Evolutionary conservation across 1,284 basidiomycete genomes (phyloP), one percentile per base, ranked within the genome.

Genomic region (Porodaedalea pini): DNA sequence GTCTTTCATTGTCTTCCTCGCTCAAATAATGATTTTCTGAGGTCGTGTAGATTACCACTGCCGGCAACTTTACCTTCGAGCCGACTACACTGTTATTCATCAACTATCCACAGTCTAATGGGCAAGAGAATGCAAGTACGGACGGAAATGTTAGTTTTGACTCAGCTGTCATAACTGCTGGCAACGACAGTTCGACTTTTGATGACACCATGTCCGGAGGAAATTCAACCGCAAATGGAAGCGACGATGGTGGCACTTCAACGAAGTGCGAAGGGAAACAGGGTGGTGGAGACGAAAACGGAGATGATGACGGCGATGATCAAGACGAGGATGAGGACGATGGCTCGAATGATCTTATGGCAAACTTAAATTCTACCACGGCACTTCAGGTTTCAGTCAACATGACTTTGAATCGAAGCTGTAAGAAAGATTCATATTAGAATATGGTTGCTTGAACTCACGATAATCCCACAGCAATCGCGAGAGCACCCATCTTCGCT

Each of bases 71-170:
- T 19, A 51, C 47, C 17, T 59, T 59, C 39, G 50, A 59, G 21
- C 58, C 58, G 5, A 51, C 31, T 6, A 53, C 43, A 8, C 45
- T 56, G 13, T 21, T 59, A 2, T 59, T 59, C 15, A 48, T 59
- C 48, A 49, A 47, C 23, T 54, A 48, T 29, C 44, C 44, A 11
- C 34, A 54, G 15, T 29, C 25, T 19, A 25, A n/a, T 27, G 40
- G 36, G 27, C 37, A 53, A 8, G 6, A 29, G n/a, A 15, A 19
- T n/a, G n/a, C n/a, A n/a, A n/a, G n/a, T n/a, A n/a, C n/a, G n/a
- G n/a, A n/a, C n/a, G n/a, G n/a, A n/a, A n/a, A n/a, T n/a, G n/a
- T n/a, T n/a, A n/a, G n/a, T 15, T 53, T 53, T 17, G 39, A 41
- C 3, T 48, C 40, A 4, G 8, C 37, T 23, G 19, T 40, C 31